These are phyloP conservation scores for Chrysoporthe puriensis DNA, from an alignment of 2,329 filamentous ascomycete genomes.

Conservation along the genomic window DNA sequence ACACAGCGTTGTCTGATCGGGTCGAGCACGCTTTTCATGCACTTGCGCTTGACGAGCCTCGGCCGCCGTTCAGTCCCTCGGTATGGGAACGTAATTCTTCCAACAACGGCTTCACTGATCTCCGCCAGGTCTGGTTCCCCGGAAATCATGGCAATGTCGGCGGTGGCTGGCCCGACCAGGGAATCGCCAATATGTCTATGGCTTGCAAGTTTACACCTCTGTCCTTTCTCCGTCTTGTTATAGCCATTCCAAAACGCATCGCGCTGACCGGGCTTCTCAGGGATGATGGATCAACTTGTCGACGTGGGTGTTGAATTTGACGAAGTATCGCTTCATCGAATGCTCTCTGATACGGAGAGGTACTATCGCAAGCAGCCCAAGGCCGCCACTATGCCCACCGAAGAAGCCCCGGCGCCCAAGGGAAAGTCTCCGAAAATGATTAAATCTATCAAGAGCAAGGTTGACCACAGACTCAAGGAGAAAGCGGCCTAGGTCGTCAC, in stretches of 20 bases:
- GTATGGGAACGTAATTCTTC: conserved; percentile 54
- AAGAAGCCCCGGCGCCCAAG: conserved; percentile 24
- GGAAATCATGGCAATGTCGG: conserved; percentile 73
- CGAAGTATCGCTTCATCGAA: conserved; percentile 44
- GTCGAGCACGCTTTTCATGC: conserved; percentile 64
- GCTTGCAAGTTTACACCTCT: conserved; percentile 36
- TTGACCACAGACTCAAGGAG: conserved; percentile 21
- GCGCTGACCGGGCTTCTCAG: conserved; percentile 34
- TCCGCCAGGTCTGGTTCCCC: conserved; percentile 67
- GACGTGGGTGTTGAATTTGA: conserved; percentile 57
- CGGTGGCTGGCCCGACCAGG: conserved; percentile 64
- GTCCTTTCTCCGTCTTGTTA: not conserved
- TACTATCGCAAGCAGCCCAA: conserved; percentile 31
- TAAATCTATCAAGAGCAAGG: conserved; percentile 12
- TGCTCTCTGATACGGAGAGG: conserved; percentile 40
- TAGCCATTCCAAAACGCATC: too few species aligned
- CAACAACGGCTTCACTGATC: conserved; percentile 45
- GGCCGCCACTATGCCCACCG: conserved; percentile 23
- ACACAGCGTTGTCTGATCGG: conserved; percentile 55
- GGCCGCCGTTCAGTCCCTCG: conserved; percentile 57
- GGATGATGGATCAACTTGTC: conserved; percentile 61
- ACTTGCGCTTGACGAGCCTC: conserved; percentile 60
- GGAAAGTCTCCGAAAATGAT: conserved; percentile 17
- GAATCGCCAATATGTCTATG: conserved; percentile 42
- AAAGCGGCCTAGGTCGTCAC: conserved; percentile 15